Evolutionary conservation across 2,329 filamentous ascomycete species (phyloP).

Genomic region (Emergomyces africanus): DNA sequence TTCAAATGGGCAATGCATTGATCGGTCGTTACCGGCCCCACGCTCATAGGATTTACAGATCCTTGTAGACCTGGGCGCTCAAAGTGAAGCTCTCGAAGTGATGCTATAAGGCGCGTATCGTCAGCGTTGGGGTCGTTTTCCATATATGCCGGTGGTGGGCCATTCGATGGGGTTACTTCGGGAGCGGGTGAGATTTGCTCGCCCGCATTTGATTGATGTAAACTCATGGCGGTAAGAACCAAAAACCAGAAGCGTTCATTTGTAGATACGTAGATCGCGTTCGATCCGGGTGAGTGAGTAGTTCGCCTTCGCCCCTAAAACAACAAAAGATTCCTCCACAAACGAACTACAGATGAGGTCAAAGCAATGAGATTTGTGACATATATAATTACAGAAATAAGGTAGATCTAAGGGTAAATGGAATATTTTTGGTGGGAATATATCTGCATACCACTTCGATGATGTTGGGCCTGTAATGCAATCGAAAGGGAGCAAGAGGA

Average conservation of each 20-base stretch:
- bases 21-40: constrained; percentile 27
- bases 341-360: background rate
- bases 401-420: background rate
- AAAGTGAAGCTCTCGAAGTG: constrained; percentile 3
- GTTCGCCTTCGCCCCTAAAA: background rate
- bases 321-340: background rate
- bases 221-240: background rate
- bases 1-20: constrained; percentile 63
- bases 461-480: background rate
- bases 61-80: background rate
- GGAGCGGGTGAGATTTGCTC: background rate
- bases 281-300: background rate
- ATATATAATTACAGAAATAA: background rate
- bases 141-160: background rate
- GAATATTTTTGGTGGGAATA: background rate
- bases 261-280: background rate
- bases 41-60: background rate
- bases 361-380: background rate
- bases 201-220: background rate
- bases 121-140: background rate
- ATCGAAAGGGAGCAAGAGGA: background rate
- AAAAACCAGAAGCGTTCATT: background rate
- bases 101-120: background rate
- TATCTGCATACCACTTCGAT: background rate
- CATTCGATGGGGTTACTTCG: background rate